Evolutionary conservation across 2,329 filamentous ascomycete genomes (phyloP).

Genomic region (Madurella mycetomatis): DNA sequence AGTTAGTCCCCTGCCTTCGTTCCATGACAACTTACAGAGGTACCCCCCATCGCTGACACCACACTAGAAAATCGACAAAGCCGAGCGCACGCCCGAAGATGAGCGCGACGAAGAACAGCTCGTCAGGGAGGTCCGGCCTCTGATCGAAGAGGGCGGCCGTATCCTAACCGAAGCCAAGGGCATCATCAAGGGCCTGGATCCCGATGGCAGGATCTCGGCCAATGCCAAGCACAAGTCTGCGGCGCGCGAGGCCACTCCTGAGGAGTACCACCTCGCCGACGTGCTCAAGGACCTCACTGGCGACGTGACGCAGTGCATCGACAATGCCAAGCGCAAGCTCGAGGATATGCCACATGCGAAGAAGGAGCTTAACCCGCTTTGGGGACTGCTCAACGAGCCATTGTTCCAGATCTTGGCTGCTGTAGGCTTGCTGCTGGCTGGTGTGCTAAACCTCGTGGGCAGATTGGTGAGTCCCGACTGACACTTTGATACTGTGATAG

Average conservation of each 20-base stretch:
- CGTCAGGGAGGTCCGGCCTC: constrained; percentile 78
- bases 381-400: constrained; percentile 76
- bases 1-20: constrained; percentile 39
- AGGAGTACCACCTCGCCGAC: constrained; percentile 82
- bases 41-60: not conserved
- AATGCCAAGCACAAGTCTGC: constrained; percentile 79
- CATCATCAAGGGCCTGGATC: constrained; percentile 79
- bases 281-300: constrained; percentile 80
- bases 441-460: constrained; percentile 81
- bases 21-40: too few species aligned
- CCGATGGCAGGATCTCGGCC: constrained; percentile 77
- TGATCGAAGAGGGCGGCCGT: constrained; percentile 79
- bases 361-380: constrained; percentile 90
- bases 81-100: constrained; percentile 75
- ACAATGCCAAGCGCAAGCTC: constrained; percentile 85
- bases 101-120: constrained; percentile 88
- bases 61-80: constrained; percentile 66
- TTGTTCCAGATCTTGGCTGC: constrained; percentile 89
- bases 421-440: constrained; percentile 75
- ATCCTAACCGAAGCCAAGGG: constrained; percentile 86
- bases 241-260: constrained; percentile 69
- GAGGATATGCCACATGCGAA: constrained; percentile 90
- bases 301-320: constrained; percentile 75
- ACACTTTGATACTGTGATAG: too few species aligned
- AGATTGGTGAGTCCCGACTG: constrained; percentile 48